These are phyloP conservation scores for Penicillium olsonii DNA, from an alignment of 2,329 filamentous ascomycete genomes.

Conservation along the genomic window DNA sequence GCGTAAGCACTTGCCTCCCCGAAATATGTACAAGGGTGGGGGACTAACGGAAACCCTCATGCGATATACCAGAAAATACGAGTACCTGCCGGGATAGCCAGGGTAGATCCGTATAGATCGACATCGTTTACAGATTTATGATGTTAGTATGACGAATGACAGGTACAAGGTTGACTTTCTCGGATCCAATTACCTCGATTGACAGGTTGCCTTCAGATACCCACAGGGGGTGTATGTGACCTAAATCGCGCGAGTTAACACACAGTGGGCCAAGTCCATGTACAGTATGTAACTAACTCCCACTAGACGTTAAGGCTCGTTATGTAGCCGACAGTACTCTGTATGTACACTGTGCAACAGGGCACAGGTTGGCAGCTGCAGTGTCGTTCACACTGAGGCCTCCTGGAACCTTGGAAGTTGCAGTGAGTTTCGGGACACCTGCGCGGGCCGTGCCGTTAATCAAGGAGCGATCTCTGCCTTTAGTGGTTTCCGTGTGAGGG, in stretches of 20 bases:
- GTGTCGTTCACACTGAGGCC: constrained; percentile 9
- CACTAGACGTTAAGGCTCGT: background rate
- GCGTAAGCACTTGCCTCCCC: background rate
- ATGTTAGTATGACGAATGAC: background rate
- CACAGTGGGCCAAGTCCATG: background rate
- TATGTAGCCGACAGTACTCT: background rate
- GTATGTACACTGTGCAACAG: background rate
- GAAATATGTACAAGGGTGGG: background rate
- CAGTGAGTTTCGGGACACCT: constrained; percentile 1
- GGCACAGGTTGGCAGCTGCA: constrained; percentile 14
- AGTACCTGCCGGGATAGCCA: no score
- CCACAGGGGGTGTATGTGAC: background rate
- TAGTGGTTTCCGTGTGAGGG: no score
- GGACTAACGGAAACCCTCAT: background rate
- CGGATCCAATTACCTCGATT: background rate
- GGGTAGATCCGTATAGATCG: background rate
- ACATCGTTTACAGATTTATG: background rate
- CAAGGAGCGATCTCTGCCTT: no score
- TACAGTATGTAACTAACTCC: no score
- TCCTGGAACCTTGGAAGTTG: background rate
- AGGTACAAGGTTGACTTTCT: background rate
- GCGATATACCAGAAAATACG: background rate
- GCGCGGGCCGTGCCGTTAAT: constrained; percentile 7
- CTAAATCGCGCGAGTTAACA: background rate
- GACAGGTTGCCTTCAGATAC: background rate